A percentile compares a stretch with the other conserved stretches of the same genome.
Conservation (phyloP, 2,329 filamentous ascomycete genomes). For the Talaromyces sp. region DNA sequence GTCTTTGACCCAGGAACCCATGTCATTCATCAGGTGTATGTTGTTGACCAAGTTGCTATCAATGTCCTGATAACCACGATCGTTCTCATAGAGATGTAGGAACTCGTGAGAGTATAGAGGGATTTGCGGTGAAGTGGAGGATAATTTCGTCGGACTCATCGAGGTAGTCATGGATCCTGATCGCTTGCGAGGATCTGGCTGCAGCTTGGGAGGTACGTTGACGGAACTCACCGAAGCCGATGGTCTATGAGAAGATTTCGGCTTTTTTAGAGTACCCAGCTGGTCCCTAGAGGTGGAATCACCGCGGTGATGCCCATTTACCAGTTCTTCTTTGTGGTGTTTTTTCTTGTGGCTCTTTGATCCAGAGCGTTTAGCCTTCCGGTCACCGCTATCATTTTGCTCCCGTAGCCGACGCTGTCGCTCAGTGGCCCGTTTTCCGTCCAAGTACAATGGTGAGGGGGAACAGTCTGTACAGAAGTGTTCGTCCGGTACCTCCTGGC, state of each 20-base stretch:
- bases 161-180: constrained; percentile 57
- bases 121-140: constrained; percentile 53
- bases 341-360: constrained; percentile 89
- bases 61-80: constrained; percentile 54
- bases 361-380: constrained; percentile 69
- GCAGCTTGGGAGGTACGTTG: constrained; percentile 61
- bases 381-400: constrained; percentile 58
- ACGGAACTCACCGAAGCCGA: constrained; percentile 73
- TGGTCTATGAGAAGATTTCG: constrained; percentile 75
- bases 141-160: constrained; percentile 68
- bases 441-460: constrained; percentile 72
- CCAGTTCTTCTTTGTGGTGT: constrained; percentile 59
- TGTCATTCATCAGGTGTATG: constrained; percentile 67
- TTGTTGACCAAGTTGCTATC: constrained; percentile 75
- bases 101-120: constrained; percentile 73
- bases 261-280: constrained; percentile 63
- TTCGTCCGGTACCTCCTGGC: constrained; percentile 66
- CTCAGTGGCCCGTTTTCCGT: constrained; percentile 70
- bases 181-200: constrained; percentile 59
- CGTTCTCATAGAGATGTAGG: constrained; percentile 66
- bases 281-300: constrained; percentile 51
- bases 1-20: constrained; percentile 76
- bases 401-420: constrained; percentile 63
- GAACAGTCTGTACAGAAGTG: constrained; percentile 90
- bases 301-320: constrained; percentile 63